These are phyloP conservation scores for Apium graveolens DNA, from an alignment of 129 eudicot genomes.

Conservation along the genomic window DNA sequence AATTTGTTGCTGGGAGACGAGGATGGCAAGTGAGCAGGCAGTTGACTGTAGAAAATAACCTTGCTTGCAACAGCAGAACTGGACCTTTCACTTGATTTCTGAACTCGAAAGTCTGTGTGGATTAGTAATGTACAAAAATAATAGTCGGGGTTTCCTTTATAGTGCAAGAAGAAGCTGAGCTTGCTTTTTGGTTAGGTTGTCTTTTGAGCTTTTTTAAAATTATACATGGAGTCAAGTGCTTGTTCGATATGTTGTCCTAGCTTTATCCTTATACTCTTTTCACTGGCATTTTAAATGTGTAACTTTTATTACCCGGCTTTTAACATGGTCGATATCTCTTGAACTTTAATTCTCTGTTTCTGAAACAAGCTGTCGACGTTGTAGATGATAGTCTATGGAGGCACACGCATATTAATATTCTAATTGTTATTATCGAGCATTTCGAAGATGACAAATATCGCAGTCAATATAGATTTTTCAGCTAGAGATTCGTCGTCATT, in stretches of 20 bases:
- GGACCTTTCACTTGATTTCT: background rate
- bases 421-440: too few species aligned
- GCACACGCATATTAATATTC: too few species aligned
- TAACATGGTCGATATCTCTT: background rate
- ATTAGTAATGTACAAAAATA: background rate
- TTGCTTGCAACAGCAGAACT: background rate
- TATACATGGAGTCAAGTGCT: background rate
- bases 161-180: background rate
- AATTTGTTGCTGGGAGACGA: slow-evolving; percentile 20
- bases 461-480: too few species aligned
- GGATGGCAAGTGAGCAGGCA: slow-evolving; percentile 9
- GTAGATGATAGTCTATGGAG: too few species aligned
- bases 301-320: background rate
- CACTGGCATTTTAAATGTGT: background rate
- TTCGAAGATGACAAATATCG: too few species aligned
- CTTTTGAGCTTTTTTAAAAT: background rate
- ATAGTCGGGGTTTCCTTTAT: background rate
- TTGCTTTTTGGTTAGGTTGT: background rate
- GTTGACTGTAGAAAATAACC: slow-evolving; percentile 2
- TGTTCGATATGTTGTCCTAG: background rate
- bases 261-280: background rate
- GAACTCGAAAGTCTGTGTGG: background rate
- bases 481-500: too few species aligned
- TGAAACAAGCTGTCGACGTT: too few species aligned
- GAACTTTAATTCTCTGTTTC: too few species aligned